These are phyloP conservation scores for Amanita molliuscula DNA, from an alignment of 768 basidiomycete species.

Conservation along the genomic window DNA sequence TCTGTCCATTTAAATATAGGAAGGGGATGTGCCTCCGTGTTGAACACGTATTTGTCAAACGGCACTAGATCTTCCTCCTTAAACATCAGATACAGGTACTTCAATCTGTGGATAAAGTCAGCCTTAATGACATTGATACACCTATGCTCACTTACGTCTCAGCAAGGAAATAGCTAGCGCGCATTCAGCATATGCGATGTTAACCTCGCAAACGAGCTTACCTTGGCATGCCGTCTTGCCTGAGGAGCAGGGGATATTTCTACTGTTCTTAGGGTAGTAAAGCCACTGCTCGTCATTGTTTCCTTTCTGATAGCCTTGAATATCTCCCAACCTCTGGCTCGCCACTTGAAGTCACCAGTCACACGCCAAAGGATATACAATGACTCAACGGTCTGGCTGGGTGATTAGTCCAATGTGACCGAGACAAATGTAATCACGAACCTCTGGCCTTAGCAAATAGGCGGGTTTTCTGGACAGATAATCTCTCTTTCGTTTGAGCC, in stretches of 20 bases:
- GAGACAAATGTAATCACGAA: conserved; percentile 12
- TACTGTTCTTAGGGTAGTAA: conserved; percentile 45
- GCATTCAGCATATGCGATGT: conserved; percentile 1
- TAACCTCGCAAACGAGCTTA: conserved; percentile 12
- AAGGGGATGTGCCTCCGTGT: conserved; percentile 70
- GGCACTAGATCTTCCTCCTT: conserved; percentile 50
- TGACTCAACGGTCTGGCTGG: conserved; percentile 55
- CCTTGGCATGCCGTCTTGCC: conserved; percentile 66
- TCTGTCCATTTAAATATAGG: conserved; percentile 58
- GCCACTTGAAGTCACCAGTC: conserved; percentile 60
- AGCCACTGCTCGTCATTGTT: conserved; percentile 50
- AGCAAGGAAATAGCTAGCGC: conserved; percentile 33
- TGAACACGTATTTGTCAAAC: conserved; percentile 49
- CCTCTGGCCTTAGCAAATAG: conserved; percentile 67
- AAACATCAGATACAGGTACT: conserved; percentile 68
- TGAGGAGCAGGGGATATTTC: conserved; percentile 26
- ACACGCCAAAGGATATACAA: conserved; percentile 62
- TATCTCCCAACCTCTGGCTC: conserved; percentile 60
- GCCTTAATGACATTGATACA: background rate
- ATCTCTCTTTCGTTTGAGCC: conserved; percentile 32
- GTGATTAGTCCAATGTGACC: background rate
- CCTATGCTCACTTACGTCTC: conserved; percentile 28
- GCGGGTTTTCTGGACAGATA: conserved; percentile 34
- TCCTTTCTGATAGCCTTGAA: conserved; percentile 57
- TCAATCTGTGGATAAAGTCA: conserved; percentile 32